These are phyloP conservation scores for Myxozyma monticola DNA, from an alignment of 805 yeast species.

Conservation along the genomic window DNA sequence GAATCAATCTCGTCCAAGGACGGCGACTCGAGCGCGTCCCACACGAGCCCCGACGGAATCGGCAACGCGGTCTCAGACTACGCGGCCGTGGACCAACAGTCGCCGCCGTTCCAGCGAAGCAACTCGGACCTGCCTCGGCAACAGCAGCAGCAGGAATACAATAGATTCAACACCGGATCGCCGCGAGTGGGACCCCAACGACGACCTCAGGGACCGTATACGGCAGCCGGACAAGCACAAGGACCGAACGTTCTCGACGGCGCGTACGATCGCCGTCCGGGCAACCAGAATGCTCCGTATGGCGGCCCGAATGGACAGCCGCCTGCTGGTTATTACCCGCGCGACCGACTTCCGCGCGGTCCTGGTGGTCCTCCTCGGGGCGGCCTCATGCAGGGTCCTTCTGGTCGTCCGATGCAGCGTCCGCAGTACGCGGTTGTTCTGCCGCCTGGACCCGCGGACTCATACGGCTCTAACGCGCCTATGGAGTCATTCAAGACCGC, in stretches of 20 bases:
- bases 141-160: neutral
- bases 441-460: slow-evolving; percentile 1
- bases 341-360: slow-evolving; percentile 9
- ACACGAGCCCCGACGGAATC: neutral
- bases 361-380: neutral
- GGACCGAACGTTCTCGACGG: neutral
- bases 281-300: neutral
- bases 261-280: slow-evolving; percentile 1
- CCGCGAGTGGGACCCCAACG: neutral
- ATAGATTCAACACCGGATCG: neutral
- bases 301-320: slow-evolving; percentile 1
- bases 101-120: slow-evolving; percentile 1
- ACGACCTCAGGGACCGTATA: neutral
- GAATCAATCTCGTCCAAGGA: neutral
- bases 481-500: slow-evolving; percentile 8
- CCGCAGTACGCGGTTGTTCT: slow-evolving; percentile 14
- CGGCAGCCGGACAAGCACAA: neutral
- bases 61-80: slow-evolving; percentile 18
- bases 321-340: slow-evolving; percentile 10
- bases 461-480: neutral
- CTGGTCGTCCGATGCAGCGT: neutral
- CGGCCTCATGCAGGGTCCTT: neutral
- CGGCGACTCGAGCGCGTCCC: slow-evolving; percentile 5
- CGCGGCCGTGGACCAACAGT: neutral
- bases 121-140: slow-evolving; percentile 2